These are phyloP conservation scores for Glarea lozoyensis DNA, from an alignment of 495 filamentous ascomycete species.

Conservation along the genomic window DNA sequence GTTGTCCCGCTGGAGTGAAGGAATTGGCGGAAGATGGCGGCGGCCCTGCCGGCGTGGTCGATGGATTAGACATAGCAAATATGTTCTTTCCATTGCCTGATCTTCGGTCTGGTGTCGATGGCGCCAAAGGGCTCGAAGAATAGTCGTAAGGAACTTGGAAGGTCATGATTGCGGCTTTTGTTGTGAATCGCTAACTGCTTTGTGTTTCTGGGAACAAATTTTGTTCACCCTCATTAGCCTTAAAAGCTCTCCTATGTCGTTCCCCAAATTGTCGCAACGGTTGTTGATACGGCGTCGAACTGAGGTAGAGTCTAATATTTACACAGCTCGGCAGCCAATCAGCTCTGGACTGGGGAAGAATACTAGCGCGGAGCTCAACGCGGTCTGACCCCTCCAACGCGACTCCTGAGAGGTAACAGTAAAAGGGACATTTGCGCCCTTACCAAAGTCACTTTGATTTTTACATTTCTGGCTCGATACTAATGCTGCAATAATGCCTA, in stretches of 20 bases:
- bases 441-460: neutral
- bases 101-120: slow-evolving; percentile 23
- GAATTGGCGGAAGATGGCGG: slow-evolving; percentile 61
- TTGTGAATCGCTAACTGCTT: too few relatives aligned
- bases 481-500: slow-evolving; percentile 33
- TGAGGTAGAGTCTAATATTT: too few relatives aligned
- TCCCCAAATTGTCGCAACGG: neutral
- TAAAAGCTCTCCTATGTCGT: too few relatives aligned
- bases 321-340: slow-evolving; percentile 1
- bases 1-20: slow-evolving; percentile 66
- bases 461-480: neutral
- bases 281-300: neutral
- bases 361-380: slow-evolving; percentile 8
- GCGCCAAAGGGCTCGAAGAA: slow-evolving; percentile 23
- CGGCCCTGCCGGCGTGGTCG: slow-evolving; percentile 69
- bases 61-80: slow-evolving; percentile 39
- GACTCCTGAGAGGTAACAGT: neutral
- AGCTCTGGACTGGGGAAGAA: neutral
- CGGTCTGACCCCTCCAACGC: slow-evolving; percentile 5
- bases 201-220: too few relatives aligned
- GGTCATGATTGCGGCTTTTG: slow-evolving; percentile 9
- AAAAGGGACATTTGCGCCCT: neutral
- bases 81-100: slow-evolving; percentile 13
- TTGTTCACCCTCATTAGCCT: too few relatives aligned
- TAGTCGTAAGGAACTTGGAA: slow-evolving; percentile 19